Percentiles rank a stretch among this genome's conserved stretches.
These are phyloP conservation scores for Gentiana straminea DNA, from an alignment of 257 asterid genomes.

Conservation along the genomic window DNA sequence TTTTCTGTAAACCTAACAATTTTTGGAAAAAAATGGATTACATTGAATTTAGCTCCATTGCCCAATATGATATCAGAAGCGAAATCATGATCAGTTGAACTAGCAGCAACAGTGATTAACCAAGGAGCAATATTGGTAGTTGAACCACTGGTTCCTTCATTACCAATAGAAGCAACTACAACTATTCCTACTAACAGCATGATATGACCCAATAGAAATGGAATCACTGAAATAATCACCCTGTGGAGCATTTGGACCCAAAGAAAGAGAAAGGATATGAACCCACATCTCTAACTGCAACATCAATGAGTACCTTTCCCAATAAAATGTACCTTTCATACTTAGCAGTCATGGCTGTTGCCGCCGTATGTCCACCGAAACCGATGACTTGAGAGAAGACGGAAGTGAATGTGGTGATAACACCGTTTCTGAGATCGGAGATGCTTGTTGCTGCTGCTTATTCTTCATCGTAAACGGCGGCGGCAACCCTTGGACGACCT, in stretches of 20 bases:
- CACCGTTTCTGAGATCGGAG: too few species aligned
- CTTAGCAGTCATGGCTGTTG: too few species aligned
- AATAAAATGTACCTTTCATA: too few species aligned
- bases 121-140: constrained; percentile 90
- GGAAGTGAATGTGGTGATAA: too few species aligned
- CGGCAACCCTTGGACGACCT: too few species aligned
- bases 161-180: constrained; percentile 89
- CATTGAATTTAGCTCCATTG: constrained; percentile 53
- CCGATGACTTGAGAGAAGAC: too few species aligned
- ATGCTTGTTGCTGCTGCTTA: too few species aligned
- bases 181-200: constrained; percentile 73
- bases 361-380: too few species aligned
- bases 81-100: constrained; percentile 69
- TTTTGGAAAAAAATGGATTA: constrained; percentile 14
- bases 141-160: constrained; percentile 56
- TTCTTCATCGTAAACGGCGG: too few species aligned
- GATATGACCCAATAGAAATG: constrained; percentile 83
- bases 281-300: constrained; percentile 83
- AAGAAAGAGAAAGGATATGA: constrained; percentile 60
- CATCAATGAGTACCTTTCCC: constrained; percentile 29
- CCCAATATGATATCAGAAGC: constrained; percentile 64
- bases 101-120: constrained; percentile 88
- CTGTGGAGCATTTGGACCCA: constrained; percentile 77
- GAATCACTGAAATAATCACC: constrained; percentile 80
- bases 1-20: too few species aligned